Conservation (phyloP, 192 early-diverging fungal species). For the Chytriomyces hyalinus region DNA sequence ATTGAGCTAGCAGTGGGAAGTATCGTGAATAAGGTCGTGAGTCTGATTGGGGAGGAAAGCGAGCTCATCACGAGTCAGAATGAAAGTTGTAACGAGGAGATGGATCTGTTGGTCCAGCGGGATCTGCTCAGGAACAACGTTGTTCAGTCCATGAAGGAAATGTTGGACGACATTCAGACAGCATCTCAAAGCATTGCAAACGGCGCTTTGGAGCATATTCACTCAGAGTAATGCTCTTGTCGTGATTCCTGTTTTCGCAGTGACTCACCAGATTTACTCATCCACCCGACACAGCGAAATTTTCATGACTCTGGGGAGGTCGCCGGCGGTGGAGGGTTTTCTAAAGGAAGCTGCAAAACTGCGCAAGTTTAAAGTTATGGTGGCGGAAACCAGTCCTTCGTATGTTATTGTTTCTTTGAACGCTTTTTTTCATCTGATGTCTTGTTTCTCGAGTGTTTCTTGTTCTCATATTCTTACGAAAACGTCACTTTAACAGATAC, state of each 20-base stretch:
- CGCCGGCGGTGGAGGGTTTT: slow-evolving; percentile 84
- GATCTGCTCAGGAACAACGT: slow-evolving; percentile 73
- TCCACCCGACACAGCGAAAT: slow-evolving; percentile 73
- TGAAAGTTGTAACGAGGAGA: slow-evolving; percentile 1
- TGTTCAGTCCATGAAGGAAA: slow-evolving; percentile 82
- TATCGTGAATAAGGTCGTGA: slow-evolving; percentile 81
- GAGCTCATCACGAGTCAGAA: slow-evolving; percentile 42
- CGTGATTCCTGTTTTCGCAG: background rate
- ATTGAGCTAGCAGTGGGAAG: slow-evolving; percentile 86
- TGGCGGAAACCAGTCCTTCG: slow-evolving; percentile 89
- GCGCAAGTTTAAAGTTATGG: slow-evolving; percentile 92
- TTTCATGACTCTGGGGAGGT: slow-evolving; percentile 90
- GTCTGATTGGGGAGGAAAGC: slow-evolving; percentile 80
- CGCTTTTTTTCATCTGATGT: background rate
- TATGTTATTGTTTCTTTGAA: slow-evolving; percentile 46
- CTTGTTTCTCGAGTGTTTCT: background rate
- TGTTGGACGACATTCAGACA: slow-evolving; percentile 84
- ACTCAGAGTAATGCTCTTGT: slow-evolving; percentile 79
- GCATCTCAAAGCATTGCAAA: slow-evolving; percentile 79
- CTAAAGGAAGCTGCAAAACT: slow-evolving; percentile 83
- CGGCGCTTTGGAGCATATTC: slow-evolving; percentile 89
- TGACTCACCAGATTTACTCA: background rate
- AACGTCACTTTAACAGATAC: slow-evolving; percentile 53
- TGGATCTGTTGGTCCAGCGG: background rate
- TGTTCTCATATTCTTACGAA: background rate